Conservation (phyloP, 768 basidiomycete species). For the Boletales sp. region DNA sequence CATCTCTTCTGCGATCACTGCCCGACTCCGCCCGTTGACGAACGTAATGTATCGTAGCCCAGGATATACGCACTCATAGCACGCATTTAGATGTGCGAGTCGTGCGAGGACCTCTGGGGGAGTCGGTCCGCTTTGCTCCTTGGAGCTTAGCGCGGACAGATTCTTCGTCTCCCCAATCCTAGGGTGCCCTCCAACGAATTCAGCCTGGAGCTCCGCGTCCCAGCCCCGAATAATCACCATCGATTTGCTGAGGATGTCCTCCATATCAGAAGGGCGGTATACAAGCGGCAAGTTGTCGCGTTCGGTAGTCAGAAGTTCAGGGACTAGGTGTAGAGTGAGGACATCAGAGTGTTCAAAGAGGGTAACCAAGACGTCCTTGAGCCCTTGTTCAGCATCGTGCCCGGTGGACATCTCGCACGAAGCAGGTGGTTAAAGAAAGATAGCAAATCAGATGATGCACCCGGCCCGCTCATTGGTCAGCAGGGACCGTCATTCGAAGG, state of each 20-base stretch:
- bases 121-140: slow-evolving; percentile 63
- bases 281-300: slow-evolving; percentile 15
- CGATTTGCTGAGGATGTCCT: slow-evolving; percentile 52
- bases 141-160: slow-evolving; percentile 70
- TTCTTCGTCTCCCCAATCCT: slow-evolving; percentile 82
- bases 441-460: slow-evolving; percentile 1
- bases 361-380: slow-evolving; percentile 35
- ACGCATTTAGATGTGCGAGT: slow-evolving; percentile 69
- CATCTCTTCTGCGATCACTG: slow-evolving; percentile 74
- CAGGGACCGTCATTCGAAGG: background rate
- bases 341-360: slow-evolving; percentile 70
- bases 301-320: slow-evolving; percentile 40
- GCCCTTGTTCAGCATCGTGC: slow-evolving; percentile 12
- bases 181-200: slow-evolving; percentile 82
- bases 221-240: slow-evolving; percentile 50
- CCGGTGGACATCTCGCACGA: background rate
- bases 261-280: slow-evolving; percentile 38
- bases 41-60: slow-evolving; percentile 88
- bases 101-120: slow-evolving; percentile 72
- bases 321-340: slow-evolving; percentile 50
- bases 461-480: slow-evolving; percentile 7
- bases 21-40: slow-evolving; percentile 79
- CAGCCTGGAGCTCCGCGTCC: slow-evolving; percentile 47
- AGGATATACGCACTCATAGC: slow-evolving; percentile 71
- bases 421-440: background rate